These are phyloP conservation scores for Melocanna baccifera DNA, from an alignment of 176 grass and related monocot genomes.

Conservation along the genomic window DNA sequence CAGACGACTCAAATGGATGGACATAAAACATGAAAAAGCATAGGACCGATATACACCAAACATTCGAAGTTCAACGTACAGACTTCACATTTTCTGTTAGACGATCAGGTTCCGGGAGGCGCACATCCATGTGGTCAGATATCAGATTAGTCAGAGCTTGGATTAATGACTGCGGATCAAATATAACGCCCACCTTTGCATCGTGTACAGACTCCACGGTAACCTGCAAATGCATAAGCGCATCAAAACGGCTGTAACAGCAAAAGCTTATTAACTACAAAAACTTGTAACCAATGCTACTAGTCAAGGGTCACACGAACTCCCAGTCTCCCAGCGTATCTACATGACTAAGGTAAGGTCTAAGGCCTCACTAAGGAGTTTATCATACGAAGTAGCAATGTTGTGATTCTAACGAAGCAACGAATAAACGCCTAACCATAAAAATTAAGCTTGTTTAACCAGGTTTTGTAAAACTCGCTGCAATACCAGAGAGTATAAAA, in stretches of 20 bases:
- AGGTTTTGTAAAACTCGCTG: background rate
- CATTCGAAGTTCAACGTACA: constrained; percentile 17
- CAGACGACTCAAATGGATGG: background rate
- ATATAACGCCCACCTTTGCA: constrained; percentile 54
- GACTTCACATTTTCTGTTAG: constrained; percentile 43
- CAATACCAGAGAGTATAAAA: background rate
- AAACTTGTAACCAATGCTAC: background rate
- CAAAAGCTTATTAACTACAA: background rate
- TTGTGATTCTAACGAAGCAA: background rate
- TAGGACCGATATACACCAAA: background rate
- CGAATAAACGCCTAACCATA: background rate
- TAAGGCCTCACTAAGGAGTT: background rate
- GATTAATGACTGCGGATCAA: constrained; percentile 69
- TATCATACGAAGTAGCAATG: background rate
- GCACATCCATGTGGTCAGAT: constrained; percentile 1
- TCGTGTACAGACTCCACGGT: constrained; percentile 50
- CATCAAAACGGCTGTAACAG: background rate
- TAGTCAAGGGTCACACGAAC: background rate
- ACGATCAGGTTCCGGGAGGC: constrained; percentile 20
- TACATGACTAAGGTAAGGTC: background rate
- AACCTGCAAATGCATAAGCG: constrained; percentile 47
- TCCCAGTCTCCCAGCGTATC: background rate
- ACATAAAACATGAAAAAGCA: background rate
- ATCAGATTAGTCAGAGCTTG: constrained; percentile 64
- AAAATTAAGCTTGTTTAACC: background rate